Evolutionary conservation across 2,329 filamentous ascomycete species (phyloP), one percentile per base, ranked within the genome.

Genomic region (Colletotrichum lupini): DNA sequence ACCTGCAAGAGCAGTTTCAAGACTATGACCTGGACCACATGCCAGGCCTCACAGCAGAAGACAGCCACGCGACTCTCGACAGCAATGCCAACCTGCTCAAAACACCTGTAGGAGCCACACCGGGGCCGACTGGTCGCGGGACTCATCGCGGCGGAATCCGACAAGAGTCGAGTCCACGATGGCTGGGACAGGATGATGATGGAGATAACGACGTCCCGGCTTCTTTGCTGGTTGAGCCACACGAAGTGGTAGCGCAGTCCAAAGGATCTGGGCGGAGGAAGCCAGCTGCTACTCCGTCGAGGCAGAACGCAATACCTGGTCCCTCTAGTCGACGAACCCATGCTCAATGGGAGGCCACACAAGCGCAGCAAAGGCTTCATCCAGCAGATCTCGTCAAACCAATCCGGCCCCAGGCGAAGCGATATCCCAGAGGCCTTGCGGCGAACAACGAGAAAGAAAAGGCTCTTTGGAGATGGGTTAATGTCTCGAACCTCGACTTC

Each of bases 401-500:
- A 22, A 42, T 74, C 2, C 46, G 75, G 42, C 53, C 76, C 32
- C 76, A 80, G n/a, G 77, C 79, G 64, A 76, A 80, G 75, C 75
- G 81, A 28, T n/a, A 82, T 52, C 49, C 77, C 77, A 72, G 78
- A 78, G 74, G 77, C 57, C 68, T 78, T 19, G 69, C 81, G 24
- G 75, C 80, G 1, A 82, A 82, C 11, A 83, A 80, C 65, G 83
- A 84, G 14, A 91, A 91, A 81, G 93, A 96, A 79, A 93, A 92
- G 81, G 95, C 95, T 4, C 90, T 97, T 85, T 98, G 95, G 92
- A 90, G 94, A 82, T 98, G 95, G 94, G 94, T 94, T 67, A 98
- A 98, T 79, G 94, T 97, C 70, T 91, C 94, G 49, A 97, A 97
- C 79, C 86, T 98, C 66, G 95, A 98, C 82, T 92, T 91, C 77